Base-by-base conservation (phyloP, 2,329 filamentous ascomycete genomes). In the Hypoxylon sp. region DNA sequence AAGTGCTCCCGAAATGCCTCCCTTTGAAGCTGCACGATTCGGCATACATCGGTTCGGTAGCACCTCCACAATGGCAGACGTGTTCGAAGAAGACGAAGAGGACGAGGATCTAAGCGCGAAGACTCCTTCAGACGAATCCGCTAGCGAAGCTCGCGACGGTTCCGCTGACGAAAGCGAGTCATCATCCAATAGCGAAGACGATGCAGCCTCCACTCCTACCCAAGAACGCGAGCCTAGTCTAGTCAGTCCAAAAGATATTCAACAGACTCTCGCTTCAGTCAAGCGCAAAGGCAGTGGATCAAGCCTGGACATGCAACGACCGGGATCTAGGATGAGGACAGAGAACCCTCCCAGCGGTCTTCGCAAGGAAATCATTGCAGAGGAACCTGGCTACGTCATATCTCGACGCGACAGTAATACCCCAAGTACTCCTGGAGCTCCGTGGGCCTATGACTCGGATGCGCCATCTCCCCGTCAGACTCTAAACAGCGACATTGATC, bases 51-150 rank as follows among this genome's bases (percentile, higher is more conserved):
- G 88, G 14, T 90, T 90, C 57, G 87, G 86, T 42, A 91, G 89
- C 77, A 88, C 87, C 71, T 90, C 91, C 0, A 91, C 91, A 0
- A 94, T 96, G 92, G 92, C 91, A 0, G 93, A 95, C 76, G 93
- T 96, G 0, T 96, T 95, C 71, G 93, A 96, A 76, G 93, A 95
- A 74, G 92, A 94, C 29, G 92, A 94, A 70, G 86, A 88, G 3
- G 83, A 84, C 1, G 82, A 84, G 2, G 85, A 89, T 11, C 61
- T 71, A 9, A 74, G 71, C 22, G 70, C 71, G 17, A 75, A 76
- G 48, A 75, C 73, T 33, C 61, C 61, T 58, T 75, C 69, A 35
- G 77, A 74, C 42, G 74, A 72, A 42, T 77, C 75, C 59, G 69
- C 66, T 13, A 72, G 69, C n/a, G 74, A 77, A 19, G 67, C 70